Evolutionary conservation across 2,329 filamentous ascomycete genomes (phyloP), one percentile per base, ranked within the genome.

Genomic region (Paracamarosporium sp.): DNA sequence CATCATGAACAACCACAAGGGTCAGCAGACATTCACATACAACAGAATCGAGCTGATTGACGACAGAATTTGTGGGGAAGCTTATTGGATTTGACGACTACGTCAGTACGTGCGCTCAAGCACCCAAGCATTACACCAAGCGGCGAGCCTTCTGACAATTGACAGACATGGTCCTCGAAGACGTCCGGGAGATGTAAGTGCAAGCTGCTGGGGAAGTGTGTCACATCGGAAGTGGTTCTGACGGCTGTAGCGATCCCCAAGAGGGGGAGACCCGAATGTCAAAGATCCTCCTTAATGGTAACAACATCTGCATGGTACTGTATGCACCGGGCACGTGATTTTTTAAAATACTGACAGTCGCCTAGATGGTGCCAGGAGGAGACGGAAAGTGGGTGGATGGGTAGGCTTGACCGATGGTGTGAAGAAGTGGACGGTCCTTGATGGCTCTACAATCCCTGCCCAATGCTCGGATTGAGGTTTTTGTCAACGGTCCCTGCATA

Each of bases 1-100:
- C 63, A 88, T 99, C 71, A 99, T 99, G 95, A 99, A 99, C 81
- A 92, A 93, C 66, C 95, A 98, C 76, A 98, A 97, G 83, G 95
- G 95, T 96, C 80, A 60, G 57, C 38, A 36, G 43, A 6, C 24
- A 15, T 12, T 17, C 25, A 30, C 28, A 15, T 5, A 27, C 20
- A 5, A 25, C 28, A 44, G 12, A 28, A 13, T 28, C 31, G 12
- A 36, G 27, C 60, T 67, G 48, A 67, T 33, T 28, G 28, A 6
- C 25, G 56, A 43, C 75, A 98, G 95, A 99, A 79, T 99, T 99
- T 81, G 92, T 91, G 67, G 95, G 95, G 53, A 97, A 92, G 7
- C 85, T 99, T 25, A 86, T 97, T 54, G 95, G 95, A 2, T 99
- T 99, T 72, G 95, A 99, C 76, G 95, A 99, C 85, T 99, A 98